Conservation (phyloP, 2,329 filamentous ascomycete genomes). For the Hymenoscyphus occultus region DNA sequence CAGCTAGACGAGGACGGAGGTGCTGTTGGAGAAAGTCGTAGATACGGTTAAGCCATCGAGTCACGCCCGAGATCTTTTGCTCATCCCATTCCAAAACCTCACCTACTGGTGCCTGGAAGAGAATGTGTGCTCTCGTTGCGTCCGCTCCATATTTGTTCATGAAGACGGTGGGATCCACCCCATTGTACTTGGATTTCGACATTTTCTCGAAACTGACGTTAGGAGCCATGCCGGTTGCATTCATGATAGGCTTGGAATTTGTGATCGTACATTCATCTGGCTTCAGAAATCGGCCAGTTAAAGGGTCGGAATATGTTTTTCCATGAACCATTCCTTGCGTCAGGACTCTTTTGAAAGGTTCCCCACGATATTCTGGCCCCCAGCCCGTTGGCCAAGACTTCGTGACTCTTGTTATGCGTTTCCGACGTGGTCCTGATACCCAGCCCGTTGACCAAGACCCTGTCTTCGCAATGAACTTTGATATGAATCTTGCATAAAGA, state of each 20-base stretch:
- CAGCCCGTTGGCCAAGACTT: conserved; percentile 43
- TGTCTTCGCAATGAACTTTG: conserved; percentile 72
- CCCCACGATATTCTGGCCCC: conserved; percentile 46
- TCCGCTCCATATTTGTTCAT: conserved; percentile 78
- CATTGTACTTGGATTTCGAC: conserved; percentile 94
- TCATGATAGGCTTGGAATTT: conserved; percentile 58
- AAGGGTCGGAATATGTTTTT: conserved; percentile 73
- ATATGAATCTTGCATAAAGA: conserved; percentile 85
- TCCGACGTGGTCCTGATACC: conserved; percentile 25
- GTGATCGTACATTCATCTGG: conserved; percentile 70
- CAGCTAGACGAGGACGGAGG: background rate
- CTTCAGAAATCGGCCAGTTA: conserved; percentile 71
- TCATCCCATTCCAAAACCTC: conserved; percentile 89
- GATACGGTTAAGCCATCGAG: conserved; percentile 74
- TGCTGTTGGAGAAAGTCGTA: conserved; percentile 21
- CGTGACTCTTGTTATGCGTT: conserved; percentile 33
- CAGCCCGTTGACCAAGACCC: conserved; percentile 43
- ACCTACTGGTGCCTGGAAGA: conserved; percentile 82
- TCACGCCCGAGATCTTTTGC: conserved; percentile 74
- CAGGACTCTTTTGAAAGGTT: conserved; percentile 80
- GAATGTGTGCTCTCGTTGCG: conserved; percentile 78
- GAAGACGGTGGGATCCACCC: conserved; percentile 74
- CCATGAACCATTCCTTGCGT: conserved; percentile 94
- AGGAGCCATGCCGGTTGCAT: conserved; percentile 55
- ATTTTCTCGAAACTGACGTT: conserved; percentile 80